Conservation (phyloP, 176 grass and related monocot genomes). For the Otatea glauca region DNA sequence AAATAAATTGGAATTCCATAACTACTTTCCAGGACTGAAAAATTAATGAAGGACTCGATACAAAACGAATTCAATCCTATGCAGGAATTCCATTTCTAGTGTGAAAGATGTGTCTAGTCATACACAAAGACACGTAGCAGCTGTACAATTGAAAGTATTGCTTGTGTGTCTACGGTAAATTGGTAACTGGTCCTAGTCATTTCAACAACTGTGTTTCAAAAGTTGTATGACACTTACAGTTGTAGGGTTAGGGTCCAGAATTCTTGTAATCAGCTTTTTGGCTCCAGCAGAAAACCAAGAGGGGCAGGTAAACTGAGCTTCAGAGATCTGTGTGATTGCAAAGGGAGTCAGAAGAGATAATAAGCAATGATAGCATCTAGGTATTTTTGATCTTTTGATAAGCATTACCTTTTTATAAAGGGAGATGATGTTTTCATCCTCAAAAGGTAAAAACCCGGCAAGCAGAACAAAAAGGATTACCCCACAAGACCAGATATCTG, state of each 20-base stretch:
- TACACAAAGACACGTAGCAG: neutral
- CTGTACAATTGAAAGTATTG: neutral
- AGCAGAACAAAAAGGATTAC: slow-evolving; percentile 94
- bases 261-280: slow-evolving; percentile 82
- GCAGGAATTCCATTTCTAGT: slow-evolving; percentile 2
- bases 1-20: slow-evolving; percentile 29
- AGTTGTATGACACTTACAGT: slow-evolving; percentile 61
- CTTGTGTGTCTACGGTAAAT: neutral
- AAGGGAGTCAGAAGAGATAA: slow-evolving; percentile 21
- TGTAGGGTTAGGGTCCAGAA: slow-evolving; percentile 82
- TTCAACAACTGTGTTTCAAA: slow-evolving; percentile 13
- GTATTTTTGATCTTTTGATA: slow-evolving; percentile 17
- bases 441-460: slow-evolving; percentile 93
- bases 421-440: slow-evolving; percentile 86
- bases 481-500: slow-evolving; percentile 98
- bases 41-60: neutral
- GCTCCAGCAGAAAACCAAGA: slow-evolving; percentile 90
- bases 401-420: slow-evolving; percentile 87
- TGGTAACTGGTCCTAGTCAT: neutral
- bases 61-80: neutral
- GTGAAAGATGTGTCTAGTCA: neutral
- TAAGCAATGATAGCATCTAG: neutral
- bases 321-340: slow-evolving; percentile 78
- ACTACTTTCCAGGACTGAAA: slow-evolving; percentile 20
- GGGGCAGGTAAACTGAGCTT: slow-evolving; percentile 78